Evolutionary conservation across 2,329 filamentous ascomycete species (phyloP), one percentile per base, ranked within the genome.

Genomic region (Monosporascus sp.): DNA sequence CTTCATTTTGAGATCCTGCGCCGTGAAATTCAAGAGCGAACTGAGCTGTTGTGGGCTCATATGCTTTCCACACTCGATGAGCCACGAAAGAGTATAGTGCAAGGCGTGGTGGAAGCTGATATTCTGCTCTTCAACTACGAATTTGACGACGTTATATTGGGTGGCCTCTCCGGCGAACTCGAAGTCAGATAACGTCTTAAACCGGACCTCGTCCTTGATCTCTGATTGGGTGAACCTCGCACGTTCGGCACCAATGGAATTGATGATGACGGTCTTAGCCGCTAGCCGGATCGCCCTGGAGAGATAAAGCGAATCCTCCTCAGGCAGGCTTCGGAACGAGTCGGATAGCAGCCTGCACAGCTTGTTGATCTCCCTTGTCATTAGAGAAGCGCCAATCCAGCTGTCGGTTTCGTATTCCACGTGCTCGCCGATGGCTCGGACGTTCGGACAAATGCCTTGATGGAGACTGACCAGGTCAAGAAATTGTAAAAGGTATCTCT

Each of bases 81-180:
- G 77, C 94, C 94, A 99, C 0, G 94, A 99, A 2, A 97, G 75
- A 0, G 90, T 95, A 68, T 97, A 99, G 72, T 99, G 94, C 27
- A 99, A 79, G 1, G 91, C 91, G 68, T 99, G 94, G 67, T 99
- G 94, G 71, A 99, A 97, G 73, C 94, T 97, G 73, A 99, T 94
- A 1, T 88, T 84, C 61, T 96, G 89, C 60, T 87, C 87, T 62
- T 96, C 90, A 9, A 99, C 90, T 3, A 89, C 82, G 66, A 96
- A 97, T 57, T 89, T 88, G 53, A 97, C 88, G 3, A 97, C 82
- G 27, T 84, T 73, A 66, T 89, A 87, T 39, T 76, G 77, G 5
- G 74, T 70, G 17, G 73, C 68, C 7, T 77, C 70, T 1, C 73
- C 73, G 51, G 93, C 89, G 65, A 96, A 95, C 59, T 96, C 90